A percentile compares a stretch with the other conserved stretches of the same genome.
phyloP scores from a whole-genome alignment of 139 green algal species.

The Marvania coccoides region DNA sequence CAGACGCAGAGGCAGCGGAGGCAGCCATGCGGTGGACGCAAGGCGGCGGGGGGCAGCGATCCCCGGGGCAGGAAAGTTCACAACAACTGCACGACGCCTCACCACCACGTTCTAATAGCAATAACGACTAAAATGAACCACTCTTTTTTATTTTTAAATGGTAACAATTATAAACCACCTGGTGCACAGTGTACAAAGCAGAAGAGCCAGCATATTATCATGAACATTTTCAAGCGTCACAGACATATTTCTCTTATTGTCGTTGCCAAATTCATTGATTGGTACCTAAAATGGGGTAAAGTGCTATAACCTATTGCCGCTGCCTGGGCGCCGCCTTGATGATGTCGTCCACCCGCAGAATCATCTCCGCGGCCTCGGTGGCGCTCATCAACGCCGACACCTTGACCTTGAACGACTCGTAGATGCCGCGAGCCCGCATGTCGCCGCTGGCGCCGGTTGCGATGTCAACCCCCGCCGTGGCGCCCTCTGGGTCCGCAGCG shows the following conservation, averaged over 20 bases:
- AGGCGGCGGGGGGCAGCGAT: not conserved
- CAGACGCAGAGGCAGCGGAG: not conserved
- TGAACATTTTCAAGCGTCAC: too few relatives aligned
- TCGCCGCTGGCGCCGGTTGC: constrained; percentile 52
- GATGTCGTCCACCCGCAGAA: constrained; percentile 97
- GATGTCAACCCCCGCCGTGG: constrained; percentile 74
- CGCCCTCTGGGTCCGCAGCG: constrained; percentile 31
- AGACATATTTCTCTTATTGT: too few relatives aligned
- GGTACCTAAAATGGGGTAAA: too few relatives aligned
- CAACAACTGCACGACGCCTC: not conserved
- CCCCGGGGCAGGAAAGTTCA: not conserved
- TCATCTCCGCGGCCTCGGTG: constrained; percentile 98
- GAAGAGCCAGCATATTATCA: not conserved
- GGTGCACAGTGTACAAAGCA: not conserved
- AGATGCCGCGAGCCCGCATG: constrained; percentile 71
- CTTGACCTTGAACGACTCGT: constrained; percentile 77
- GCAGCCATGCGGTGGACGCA: not conserved
- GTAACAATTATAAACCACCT: too few relatives aligned
- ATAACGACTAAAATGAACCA: too few relatives aligned
- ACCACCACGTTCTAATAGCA: too few relatives aligned
- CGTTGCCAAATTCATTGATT: too few relatives aligned
- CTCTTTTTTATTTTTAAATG: too few relatives aligned
- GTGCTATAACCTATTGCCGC: constrained; percentile 40
- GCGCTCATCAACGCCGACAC: constrained; percentile 75
- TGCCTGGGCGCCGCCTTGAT: constrained; percentile 84